These are phyloP conservation scores for Aquilaria agallochum DNA, from an alignment of 441 rosid genomes.

Conservation along the genomic window DNA sequence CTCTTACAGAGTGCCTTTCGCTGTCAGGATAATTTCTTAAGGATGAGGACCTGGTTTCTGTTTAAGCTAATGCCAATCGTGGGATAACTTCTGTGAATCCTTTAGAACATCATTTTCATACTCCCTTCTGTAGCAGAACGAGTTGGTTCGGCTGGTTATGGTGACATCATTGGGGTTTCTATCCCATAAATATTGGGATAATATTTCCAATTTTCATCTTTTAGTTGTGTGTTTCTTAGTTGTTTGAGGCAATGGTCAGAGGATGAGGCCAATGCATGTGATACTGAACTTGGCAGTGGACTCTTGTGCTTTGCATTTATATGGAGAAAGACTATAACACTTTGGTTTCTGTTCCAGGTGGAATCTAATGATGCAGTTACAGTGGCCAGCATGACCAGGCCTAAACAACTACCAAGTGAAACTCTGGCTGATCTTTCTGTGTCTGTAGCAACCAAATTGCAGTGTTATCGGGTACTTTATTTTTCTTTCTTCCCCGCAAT, in stretches of 20 bases:
- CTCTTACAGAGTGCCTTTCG: too few relatives aligned
- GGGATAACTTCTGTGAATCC: too few relatives aligned
- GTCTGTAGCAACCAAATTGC: conserved; percentile 87
- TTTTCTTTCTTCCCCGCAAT: background rate
- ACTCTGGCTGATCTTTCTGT: conserved; percentile 75
- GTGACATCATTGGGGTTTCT: too few relatives aligned
- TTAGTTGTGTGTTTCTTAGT: conserved; percentile 5
- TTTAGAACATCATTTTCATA: too few relatives aligned
- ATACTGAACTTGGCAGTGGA: background rate
- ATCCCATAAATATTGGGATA: too few relatives aligned
- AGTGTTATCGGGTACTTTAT: conserved; percentile 67
- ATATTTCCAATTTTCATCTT: too few relatives aligned
- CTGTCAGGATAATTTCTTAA: too few relatives aligned
- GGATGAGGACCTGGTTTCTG: too few relatives aligned
- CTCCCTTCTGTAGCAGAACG: too few relatives aligned
- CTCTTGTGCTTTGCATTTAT: too few relatives aligned
- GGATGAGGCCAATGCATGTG: background rate
- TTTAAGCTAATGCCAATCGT: too few relatives aligned
- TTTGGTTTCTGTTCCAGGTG: conserved; percentile 42
- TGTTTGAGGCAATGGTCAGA: background rate
- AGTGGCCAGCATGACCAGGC: conserved; percentile 82
- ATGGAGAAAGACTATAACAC: background rate
- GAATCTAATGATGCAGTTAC: conserved; percentile 89
- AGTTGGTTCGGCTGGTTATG: too few relatives aligned
- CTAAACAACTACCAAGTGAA: conserved; percentile 72